Base-by-base conservation (phyloP, 805 yeast genomes). In the Diddensiella santjacobensis region DNA sequence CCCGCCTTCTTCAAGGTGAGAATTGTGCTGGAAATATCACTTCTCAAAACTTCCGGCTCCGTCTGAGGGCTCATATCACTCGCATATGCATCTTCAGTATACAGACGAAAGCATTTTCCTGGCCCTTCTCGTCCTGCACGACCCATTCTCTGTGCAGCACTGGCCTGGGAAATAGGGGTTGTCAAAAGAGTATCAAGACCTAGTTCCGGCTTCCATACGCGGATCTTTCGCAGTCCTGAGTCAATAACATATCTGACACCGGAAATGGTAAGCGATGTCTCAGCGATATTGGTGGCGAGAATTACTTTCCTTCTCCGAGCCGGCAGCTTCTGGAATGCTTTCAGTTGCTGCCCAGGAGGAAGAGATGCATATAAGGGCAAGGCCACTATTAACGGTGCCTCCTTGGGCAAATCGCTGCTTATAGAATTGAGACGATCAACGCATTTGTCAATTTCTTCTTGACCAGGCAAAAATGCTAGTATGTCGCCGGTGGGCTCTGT, bases 51-150 rank as follows among this genome's bases (percentile, higher is more conserved):
- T 65, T 93, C 99, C 0, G 99, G 91, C 59, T 91, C 98, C 3
- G 96, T 91, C 61, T 88, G 93, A 41, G 73, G 70, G 0, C 84
- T 81, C 46, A 93, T 69, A 53, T 75, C 75, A 2, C 65, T 50
- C 23, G 46, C 38, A 58, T 78, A 91, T 49, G 86, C 83, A 1
- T 69, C 63, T 58, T 91, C 98, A 42, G 86, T 81, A 64, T 84
- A 93, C 31, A 93, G 68, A 50, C 98, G 70, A 67, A 74, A 93
- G 39, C 93, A 87, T 64, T 91, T 91, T 38, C 99, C 99, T 24
- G 84, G 79, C 15, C 81, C 76, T 68, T 93, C 98, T 79, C 99
- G 87, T 53, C 99, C 99, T n/a, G 99, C 98, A 74, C 99, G 86
- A 65, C 99, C 99, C 40, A 90, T 81, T 67, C 99, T 74, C 70